Evolutionary conservation across 2,329 filamentous ascomycete genomes (phyloP), one percentile per base, ranked within the genome.

Genomic region (Colletotrichum cordylinicola): DNA sequence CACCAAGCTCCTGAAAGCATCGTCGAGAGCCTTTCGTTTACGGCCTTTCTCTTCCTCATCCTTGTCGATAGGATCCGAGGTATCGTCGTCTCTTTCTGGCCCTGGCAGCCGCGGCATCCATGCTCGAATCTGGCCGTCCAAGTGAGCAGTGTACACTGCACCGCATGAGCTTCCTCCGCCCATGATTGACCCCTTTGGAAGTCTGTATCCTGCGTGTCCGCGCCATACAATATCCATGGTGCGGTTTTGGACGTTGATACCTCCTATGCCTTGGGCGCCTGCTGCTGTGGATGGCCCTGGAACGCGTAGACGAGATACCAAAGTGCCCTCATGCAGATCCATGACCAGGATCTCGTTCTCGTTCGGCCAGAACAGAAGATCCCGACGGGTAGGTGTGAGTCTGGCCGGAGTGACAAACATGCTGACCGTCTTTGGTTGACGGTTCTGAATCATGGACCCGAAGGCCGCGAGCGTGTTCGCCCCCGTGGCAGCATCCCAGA

Each of bases 391-490:
- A 6, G 86, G 84, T 4, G 90, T 90, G 31, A 93, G 82, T 9
- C 90, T 87, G 1, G 87, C 87, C 0, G 96, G 95, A 1, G 92
- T 88, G 10, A 93, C 83, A 70, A 95, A 85, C 74, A 95, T 91
- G 61, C 87, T 88, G 24, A 91, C 86, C 75, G 89, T 92, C 24
- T 90, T 90, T 7, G 93, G 87, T 79, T 90, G 92, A 78, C 86
- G 89, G 82, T 98, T 98, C 79, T 93, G 93, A 55, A 98, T 89
- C 33, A 93, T 89, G 1, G 96, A 94, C 0, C 96, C 96, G 81
- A 98, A 98, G 82, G 94, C 96, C 0, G 94, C 94, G 8, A 98
- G 91, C 1, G 95, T 98, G 83, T 98, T 98, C 21, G 94, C 94
- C 3, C 96, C 95, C 0, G 92, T 95, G 0, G 89, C 89, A 2